Base-by-base conservation (phyloP, 1,139 yeast species). In the Komagataea norvegica region DNA sequence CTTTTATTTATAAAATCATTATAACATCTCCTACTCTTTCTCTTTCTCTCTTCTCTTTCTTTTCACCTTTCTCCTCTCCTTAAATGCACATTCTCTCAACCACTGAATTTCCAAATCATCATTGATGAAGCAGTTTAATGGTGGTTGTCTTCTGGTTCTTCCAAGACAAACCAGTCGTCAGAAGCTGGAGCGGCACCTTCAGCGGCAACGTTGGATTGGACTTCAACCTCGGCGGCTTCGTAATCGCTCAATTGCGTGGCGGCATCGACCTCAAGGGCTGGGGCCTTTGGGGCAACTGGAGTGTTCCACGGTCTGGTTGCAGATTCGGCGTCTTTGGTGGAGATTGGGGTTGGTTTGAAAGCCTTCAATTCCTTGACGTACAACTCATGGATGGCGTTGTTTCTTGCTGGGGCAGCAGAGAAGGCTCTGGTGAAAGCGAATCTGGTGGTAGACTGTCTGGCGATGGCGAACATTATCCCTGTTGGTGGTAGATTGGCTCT, bases 131-230 rank as follows among this genome's bases (percentile, higher is more conserved):
- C 17, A 6, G 19, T 44, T 51, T 65, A 65, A 59, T 79, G 85
- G 58, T 72, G 74, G 45, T 61, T 67, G 56, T 77, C 89, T 57
- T 77, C 86, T 47, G 59, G 60, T 68, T 81, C 89, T 67, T 75
- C 91, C 66, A 80, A 80, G 44, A 81, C 89, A 55, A 81, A 77
- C 88, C 88, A 81, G 69, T 84, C 89, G 64, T 83, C 94, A 55
- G 74, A 64, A 36, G 56, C 62, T 35, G 52, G 57, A 41, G 62
- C 59, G 46, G 61, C 69, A 42, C 66, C 73, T 41, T 70, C 68
- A 45, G 70, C 67, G 42, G 61, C 63, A 36, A 66, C 54, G 42
- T 62, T 63, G 36, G 66, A 56, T 35, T 68, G 62, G 50, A 84
- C 83, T 62, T 86, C 95, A 49, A 88, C 96, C 45, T 76, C 74